A percentile compares a stretch with the other conserved stretches of the same genome.
These are phyloP conservation scores for Smallanthus sonchifolius DNA, from an alignment of 129 eudicot species.

Conservation along the genomic window DNA sequence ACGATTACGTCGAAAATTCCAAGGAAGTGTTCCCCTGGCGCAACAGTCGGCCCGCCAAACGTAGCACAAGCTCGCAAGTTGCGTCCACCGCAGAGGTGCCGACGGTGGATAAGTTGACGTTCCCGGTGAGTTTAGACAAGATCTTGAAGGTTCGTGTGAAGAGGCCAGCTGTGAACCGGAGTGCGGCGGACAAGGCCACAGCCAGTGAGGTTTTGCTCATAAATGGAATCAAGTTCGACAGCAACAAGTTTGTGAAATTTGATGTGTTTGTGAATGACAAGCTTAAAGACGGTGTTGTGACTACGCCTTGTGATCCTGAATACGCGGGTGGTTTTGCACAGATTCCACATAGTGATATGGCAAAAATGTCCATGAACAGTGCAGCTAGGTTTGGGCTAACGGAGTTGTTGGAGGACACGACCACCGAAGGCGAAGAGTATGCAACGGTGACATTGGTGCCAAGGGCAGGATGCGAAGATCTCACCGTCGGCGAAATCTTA, in stretches of 20 bases:
- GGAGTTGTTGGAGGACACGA: slow-evolving; percentile 50
- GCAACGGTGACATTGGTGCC: slow-evolving; percentile 50
- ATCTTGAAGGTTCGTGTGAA: slow-evolving; percentile 5
- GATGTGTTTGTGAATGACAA: slow-evolving; percentile 49
- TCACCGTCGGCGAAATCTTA: slow-evolving; percentile 40
- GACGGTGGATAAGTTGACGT: neutral
- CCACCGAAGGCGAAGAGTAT: slow-evolving; percentile 32
- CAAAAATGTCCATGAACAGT: slow-evolving; percentile 20
- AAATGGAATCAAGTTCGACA: neutral
- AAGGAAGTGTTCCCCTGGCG: neutral
- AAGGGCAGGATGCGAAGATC: slow-evolving; percentile 26
- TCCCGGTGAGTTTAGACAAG: neutral
- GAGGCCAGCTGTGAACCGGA: slow-evolving; percentile 4
- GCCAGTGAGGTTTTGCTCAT: slow-evolving; percentile 7
- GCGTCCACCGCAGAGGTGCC: neutral
- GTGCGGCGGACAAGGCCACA: neutral
- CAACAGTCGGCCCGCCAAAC: slow-evolving; percentile 2
- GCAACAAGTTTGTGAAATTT: slow-evolving; percentile 12
- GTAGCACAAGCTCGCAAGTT: neutral
- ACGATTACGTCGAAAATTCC: neutral
- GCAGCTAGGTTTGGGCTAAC: slow-evolving; percentile 29
- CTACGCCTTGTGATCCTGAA: slow-evolving; percentile 42
- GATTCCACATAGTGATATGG: slow-evolving; percentile 26
- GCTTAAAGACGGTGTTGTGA: slow-evolving; percentile 11
- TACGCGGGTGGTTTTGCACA: slow-evolving; percentile 56